Percentiles rank a stretch among this genome's conserved stretches.
phyloP scores from a whole-genome alignment of 371 early-diverging fungal species.

The Mucor indicus region DNA sequence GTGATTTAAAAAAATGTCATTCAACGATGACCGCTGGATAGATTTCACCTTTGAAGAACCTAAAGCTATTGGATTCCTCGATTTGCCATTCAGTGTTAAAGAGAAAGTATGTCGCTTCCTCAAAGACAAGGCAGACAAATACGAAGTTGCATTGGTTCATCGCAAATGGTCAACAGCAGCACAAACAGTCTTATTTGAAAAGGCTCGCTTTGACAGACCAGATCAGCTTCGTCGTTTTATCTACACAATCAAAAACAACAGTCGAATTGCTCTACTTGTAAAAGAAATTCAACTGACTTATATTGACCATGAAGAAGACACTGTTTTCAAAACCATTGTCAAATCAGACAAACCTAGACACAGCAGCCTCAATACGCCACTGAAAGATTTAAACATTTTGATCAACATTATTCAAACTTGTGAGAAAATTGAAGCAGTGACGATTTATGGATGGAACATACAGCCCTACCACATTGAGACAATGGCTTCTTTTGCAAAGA shows the following conservation, averaged over 20 bases:
- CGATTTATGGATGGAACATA: slow-evolving; percentile 40
- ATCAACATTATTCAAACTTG: slow-evolving; percentile 22
- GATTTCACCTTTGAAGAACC: slow-evolving; percentile 18
- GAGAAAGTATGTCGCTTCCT: slow-evolving; percentile 36
- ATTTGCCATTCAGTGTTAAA: slow-evolving; percentile 19
- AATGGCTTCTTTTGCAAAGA: slow-evolving; percentile 7
- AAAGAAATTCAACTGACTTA: slow-evolving; percentile 21
- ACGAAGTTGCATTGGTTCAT: slow-evolving; percentile 28
- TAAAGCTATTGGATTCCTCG: background rate
- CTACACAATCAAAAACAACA: slow-evolving; percentile 1
- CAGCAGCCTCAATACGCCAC: background rate
- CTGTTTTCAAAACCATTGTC: slow-evolving; percentile 18
- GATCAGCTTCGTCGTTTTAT: slow-evolving; percentile 18
- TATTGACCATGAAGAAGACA: slow-evolving; percentile 7
- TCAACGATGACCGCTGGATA: slow-evolving; percentile 1
- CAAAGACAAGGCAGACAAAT: slow-evolving; percentile 20
- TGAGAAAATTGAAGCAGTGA: slow-evolving; percentile 26
- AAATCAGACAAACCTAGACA: slow-evolving; percentile 20
- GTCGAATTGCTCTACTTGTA: slow-evolving; percentile 25
- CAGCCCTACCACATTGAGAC: slow-evolving; percentile 17
- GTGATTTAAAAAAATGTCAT: no score
- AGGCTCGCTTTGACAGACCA: slow-evolving; percentile 22
- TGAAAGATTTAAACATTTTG: background rate
- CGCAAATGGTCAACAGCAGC: slow-evolving; percentile 31
- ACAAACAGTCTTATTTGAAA: slow-evolving; percentile 33